These are phyloP conservation scores for Solanum hybrid DNA, from an alignment of 305 asterid genomes.

Conservation along the genomic window DNA sequence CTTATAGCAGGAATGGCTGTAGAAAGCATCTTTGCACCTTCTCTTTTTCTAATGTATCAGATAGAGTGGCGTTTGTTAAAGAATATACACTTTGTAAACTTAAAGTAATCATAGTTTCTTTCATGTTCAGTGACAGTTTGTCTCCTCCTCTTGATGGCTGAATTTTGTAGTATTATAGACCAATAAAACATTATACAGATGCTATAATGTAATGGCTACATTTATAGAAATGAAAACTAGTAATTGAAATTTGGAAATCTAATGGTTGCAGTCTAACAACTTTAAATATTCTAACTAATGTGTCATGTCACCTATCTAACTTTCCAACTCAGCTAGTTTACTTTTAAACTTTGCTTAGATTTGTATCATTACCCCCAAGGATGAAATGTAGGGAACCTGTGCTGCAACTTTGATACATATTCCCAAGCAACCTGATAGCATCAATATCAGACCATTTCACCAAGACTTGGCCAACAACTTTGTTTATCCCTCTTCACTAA, in stretches of 20 bases:
- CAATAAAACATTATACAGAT: background rate
- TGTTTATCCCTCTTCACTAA: background rate
- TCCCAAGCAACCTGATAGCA: background rate
- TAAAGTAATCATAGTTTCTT: background rate
- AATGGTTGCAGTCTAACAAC: background rate
- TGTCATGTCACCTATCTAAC: background rate
- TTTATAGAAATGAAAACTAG: background rate
- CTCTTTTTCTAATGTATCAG: conserved; percentile 13
- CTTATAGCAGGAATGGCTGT: conserved; percentile 20
- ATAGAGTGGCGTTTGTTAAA: conserved; percentile 22
- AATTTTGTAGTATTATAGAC: background rate
- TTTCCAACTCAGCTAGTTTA: background rate
- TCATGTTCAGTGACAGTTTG: background rate
- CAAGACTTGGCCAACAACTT: background rate
- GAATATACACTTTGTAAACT: conserved; percentile 11
- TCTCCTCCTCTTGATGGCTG: background rate
- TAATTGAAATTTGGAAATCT: background rate
- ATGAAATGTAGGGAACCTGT: background rate
- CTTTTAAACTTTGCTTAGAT: background rate
- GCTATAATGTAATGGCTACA: background rate
- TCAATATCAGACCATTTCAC: background rate
- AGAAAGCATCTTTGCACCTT: conserved; percentile 20
- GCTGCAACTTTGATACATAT: background rate
- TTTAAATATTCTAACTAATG: background rate
- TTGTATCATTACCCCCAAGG: background rate